A percentile compares a stretch with the other conserved stretches of the same genome.
phyloP scores from a whole-genome alignment of 2,329 filamentous ascomycete genomes.

The Ophioceras dolichostomum region DNA sequence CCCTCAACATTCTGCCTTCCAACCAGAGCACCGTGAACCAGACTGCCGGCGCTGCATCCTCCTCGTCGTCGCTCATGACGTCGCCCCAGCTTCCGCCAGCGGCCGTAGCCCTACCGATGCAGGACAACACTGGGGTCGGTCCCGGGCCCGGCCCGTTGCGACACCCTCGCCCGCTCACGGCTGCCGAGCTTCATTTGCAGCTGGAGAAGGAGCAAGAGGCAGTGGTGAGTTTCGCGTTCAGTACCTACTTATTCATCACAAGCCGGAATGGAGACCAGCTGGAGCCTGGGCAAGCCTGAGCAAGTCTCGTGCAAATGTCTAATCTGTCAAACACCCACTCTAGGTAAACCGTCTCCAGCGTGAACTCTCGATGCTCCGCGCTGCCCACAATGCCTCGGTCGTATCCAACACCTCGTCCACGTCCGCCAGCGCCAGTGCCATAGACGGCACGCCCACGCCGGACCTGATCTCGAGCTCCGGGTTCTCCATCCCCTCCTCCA shows the following conservation, averaged over 20 bases:
- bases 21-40: constrained; percentile 38
- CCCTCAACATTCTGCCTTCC: constrained; percentile 44
- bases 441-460: constrained; percentile 27
- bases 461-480: constrained; percentile 42
- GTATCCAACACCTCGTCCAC: constrained; percentile 54
- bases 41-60: constrained; percentile 6
- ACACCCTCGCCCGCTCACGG: constrained; percentile 77
- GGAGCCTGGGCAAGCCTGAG: too few relatives aligned
- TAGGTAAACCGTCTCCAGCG: constrained; percentile 88
- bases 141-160: constrained; percentile 61
- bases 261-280: too few relatives aligned
- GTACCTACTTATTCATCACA: not conserved
- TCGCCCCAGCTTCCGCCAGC: constrained; percentile 17
- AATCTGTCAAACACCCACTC: not conserved
- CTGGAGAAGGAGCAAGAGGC: constrained; percentile 94
- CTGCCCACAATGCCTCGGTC: constrained; percentile 53
- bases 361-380: constrained; percentile 74
- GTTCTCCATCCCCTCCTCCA: constrained; percentile 42
- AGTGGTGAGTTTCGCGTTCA: constrained; percentile 45
- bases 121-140: constrained; percentile 32
- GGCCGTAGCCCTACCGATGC: constrained; percentile 9
- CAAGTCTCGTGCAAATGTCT: too few relatives aligned
- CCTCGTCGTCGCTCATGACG: constrained; percentile 18
- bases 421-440: constrained; percentile 37
- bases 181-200: constrained; percentile 77